Base-by-base conservation (phyloP, 2,329 filamentous ascomycete species). In the Fusarium sp. region DNA sequence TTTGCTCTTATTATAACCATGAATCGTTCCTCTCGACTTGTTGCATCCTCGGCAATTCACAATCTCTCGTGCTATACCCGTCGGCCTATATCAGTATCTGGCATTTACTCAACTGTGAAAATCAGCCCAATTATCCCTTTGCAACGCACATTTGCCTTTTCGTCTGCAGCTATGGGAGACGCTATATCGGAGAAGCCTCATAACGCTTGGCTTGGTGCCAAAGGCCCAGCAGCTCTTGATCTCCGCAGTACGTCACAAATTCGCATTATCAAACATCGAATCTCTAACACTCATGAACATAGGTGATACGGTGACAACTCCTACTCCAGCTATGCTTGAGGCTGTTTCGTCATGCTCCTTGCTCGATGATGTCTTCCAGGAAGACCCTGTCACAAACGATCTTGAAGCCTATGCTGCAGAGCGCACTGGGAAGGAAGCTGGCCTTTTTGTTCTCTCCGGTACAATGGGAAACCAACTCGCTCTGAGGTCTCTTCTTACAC, bases 391-490 rank as follows among this genome's bases (percentile, higher is more conserved):
- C 0, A 97, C 95, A 2, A 88, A 86, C 50, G 84, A 87, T 23
- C 87, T 98, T 40, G 92, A 97, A 78, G 80, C 84, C 45, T 90
- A 92, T 76, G 85, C 96, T 44, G 92, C 93, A 19, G 76, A 85
- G 32, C 84, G 96, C 5, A 87, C 92, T 1, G 88, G 88, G 70
- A 94, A 96, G 72, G 90, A 94, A 73, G 88, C 88, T 9, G 91
- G 87, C 0, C 83, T 97, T 6, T 89, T 97, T 54, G 92, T 97
- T 56, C 84, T 96, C 61, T 96, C 92, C 0, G 95, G 95, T 5
- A 97, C 94, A 6, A 97, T 97, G 94, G 94, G 93, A 40, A 97
- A 97, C 80, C 94, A 97, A 77, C 83, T 97, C 19, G 90, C 91
- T 1, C 84, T 97, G 41, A 88, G 94, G 39, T 86, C 92, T 2